Evolutionary conservation across 2,329 filamentous ascomycete species (phyloP).

Genomic region (Coniochaeta hoffmannii): DNA sequence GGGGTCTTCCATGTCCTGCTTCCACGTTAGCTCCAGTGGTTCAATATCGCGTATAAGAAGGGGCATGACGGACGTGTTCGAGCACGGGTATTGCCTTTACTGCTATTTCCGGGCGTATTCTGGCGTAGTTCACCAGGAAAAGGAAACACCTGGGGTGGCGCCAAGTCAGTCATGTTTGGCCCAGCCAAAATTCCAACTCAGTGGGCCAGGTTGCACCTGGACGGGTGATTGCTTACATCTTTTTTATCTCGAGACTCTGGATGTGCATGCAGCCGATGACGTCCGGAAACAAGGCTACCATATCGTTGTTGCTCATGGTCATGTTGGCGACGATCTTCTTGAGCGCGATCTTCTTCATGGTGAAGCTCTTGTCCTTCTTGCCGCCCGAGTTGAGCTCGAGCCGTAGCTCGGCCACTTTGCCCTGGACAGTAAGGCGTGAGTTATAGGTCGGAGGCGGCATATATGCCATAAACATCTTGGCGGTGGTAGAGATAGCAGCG

Average conservation of each 20-base stretch:
- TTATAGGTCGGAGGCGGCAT: slow-evolving; percentile 34
- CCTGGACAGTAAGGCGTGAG: slow-evolving; percentile 61
- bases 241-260: slow-evolving; percentile 94
- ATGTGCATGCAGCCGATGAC: slow-evolving; percentile 95
- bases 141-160: slow-evolving; percentile 78
- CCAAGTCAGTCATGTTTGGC: slow-evolving; percentile 7
- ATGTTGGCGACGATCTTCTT: slow-evolving; percentile 99
- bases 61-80: slow-evolving; percentile 53
- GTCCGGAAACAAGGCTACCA: slow-evolving; percentile 94
- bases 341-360: slow-evolving; percentile 91
- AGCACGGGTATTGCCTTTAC: slow-evolving; percentile 87
- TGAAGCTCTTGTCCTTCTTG: slow-evolving; percentile 97
- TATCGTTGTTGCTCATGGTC: slow-evolving; percentile 99
- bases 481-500: slow-evolving; percentile 8
- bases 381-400: slow-evolving; percentile 87
- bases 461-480: slow-evolving; percentile 47
- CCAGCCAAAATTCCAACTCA: too few species aligned
- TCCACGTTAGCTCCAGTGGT: slow-evolving; percentile 9
- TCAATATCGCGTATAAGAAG: not conserved
- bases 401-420: slow-evolving; percentile 96
- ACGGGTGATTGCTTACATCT: slow-evolving; percentile 62
- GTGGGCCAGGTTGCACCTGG: not conserved
- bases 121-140: slow-evolving; percentile 93
- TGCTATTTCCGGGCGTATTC: slow-evolving; percentile 89
- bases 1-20: slow-evolving; percentile 81